phyloP scores from a whole-genome alignment of 208 protist species.

The Leptomonas seymouri region DNA sequence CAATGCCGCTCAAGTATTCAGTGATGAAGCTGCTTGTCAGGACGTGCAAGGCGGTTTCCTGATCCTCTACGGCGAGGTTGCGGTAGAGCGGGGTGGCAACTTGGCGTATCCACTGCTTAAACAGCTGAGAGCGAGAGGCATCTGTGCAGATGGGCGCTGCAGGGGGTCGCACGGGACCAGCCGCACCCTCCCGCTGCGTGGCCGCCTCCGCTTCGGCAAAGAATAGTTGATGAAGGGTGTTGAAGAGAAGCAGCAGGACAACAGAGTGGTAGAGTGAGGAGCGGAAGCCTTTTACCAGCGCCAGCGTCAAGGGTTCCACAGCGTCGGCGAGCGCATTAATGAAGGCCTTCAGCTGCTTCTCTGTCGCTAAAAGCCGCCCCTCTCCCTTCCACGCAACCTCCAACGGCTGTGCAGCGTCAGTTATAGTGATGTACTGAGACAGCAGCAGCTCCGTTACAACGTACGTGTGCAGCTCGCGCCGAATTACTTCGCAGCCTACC shows the following conservation, averaged over 20 bases:
- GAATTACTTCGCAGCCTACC: constrained; percentile 47
- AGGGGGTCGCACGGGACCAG: too few relatives aligned
- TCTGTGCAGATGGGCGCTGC: not conserved
- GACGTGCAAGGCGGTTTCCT: not conserved
- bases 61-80: not conserved
- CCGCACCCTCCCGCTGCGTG: not conserved
- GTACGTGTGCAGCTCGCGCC: constrained; percentile 41
- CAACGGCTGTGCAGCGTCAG: not conserved
- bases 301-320: constrained; percentile 35
- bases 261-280: constrained; percentile 33
- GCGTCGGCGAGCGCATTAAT: constrained; percentile 42
- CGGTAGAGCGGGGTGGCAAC: constrained; percentile 20
- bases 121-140: not conserved
- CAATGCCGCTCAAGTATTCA: constrained; percentile 15
- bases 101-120: constrained; percentile 21
- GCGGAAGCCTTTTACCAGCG: constrained; percentile 21
- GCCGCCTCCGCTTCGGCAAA: not conserved
- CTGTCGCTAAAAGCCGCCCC: constrained; percentile 12
- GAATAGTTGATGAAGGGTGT: constrained; percentile 24
- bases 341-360: constrained; percentile 31
- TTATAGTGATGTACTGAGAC: not conserved
- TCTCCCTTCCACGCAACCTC: not conserved
- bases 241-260: constrained; percentile 52
- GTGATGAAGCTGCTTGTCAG: constrained; percentile 9
- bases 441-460: constrained; percentile 17